These are phyloP conservation scores for Allomyces javanicus DNA, from an alignment of 192 early-diverging fungal species.

Conservation along the genomic window DNA sequence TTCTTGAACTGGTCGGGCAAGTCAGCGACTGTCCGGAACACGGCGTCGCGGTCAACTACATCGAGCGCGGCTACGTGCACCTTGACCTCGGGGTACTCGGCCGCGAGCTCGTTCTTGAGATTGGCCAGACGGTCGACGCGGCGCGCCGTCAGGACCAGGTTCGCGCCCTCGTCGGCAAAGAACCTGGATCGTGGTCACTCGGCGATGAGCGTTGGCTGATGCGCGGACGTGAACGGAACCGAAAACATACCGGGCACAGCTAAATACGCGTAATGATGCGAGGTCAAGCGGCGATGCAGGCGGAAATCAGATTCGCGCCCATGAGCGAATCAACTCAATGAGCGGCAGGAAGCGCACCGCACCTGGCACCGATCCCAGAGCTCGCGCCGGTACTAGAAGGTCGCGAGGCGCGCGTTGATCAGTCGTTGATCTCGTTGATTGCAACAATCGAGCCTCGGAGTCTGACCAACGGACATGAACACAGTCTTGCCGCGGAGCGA, in stretches of 20 bases:
- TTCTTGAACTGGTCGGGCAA: conserved; percentile 34
- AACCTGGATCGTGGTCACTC: conserved; percentile 3
- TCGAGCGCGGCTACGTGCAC: conserved; percentile 48
- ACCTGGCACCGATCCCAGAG: conserved; percentile 24
- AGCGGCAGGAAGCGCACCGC: conserved; percentile 2
- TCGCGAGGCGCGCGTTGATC: too few species aligned
- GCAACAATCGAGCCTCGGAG: too few species aligned
- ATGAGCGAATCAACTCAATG: too few species aligned
- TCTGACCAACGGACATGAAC: too few species aligned
- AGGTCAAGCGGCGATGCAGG: too few species aligned
- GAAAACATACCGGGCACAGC: too few species aligned
- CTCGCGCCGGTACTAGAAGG: conserved; percentile 20
- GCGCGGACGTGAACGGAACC: too few species aligned
- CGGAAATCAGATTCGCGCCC: too few species aligned
- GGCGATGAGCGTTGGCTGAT: too few species aligned
- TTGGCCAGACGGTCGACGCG: conserved; percentile 39
- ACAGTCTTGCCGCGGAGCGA: too few species aligned
- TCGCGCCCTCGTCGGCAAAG: conserved; percentile 20
- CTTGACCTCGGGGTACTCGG: conserved; percentile 23
- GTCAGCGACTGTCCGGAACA: conserved; percentile 18
- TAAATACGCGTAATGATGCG: too few species aligned
- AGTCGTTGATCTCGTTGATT: too few species aligned
- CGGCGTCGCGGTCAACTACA: conserved; percentile 35
- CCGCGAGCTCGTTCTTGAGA: conserved; percentile 25
- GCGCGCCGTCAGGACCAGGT: conserved; percentile 38